Percentiles rank a stretch among this genome's conserved stretches.
Evolutionary conservation across 305 asterid species (phyloP).

Genomic region (Fraxinus latifolia): DNA sequence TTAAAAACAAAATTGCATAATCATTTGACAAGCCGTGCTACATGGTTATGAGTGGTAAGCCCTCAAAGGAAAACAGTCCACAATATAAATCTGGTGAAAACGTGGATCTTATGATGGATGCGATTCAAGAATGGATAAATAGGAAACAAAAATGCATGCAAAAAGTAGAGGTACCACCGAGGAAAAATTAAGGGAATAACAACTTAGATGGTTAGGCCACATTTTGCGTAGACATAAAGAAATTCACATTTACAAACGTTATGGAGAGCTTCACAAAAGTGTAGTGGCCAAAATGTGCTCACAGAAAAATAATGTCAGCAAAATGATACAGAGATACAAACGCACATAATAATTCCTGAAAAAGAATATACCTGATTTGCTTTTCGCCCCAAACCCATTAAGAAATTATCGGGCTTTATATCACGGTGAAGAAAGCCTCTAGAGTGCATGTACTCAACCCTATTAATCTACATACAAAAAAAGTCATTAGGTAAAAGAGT

Average conservation of each 20-base stretch:
- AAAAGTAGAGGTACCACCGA: neutral
- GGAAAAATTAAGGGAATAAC: neutral
- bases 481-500: neutral
- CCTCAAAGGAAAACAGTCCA: neutral
- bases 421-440: conserved; percentile 63
- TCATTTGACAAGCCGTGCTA: neutral
- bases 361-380: conserved; percentile 45
- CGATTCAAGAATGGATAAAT: neutral
- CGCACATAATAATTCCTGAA: neutral
- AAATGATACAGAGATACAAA: neutral
- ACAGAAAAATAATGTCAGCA: neutral
- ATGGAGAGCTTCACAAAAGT: neutral
- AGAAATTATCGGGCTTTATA: conserved; percentile 54
- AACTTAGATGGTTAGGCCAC: neutral
- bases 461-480: conserved; percentile 37
- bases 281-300: neutral
- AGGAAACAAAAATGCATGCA: neutral
- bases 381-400: conserved; percentile 60
- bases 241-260: neutral
- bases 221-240: neutral
- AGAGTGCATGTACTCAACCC: conserved; percentile 54
- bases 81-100: neutral
- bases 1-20: neutral
- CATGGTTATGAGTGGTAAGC: neutral
- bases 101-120: neutral